Base-by-base conservation (phyloP, 2,329 filamentous ascomycete species). In the Exophiala lecanii-corni region DNA sequence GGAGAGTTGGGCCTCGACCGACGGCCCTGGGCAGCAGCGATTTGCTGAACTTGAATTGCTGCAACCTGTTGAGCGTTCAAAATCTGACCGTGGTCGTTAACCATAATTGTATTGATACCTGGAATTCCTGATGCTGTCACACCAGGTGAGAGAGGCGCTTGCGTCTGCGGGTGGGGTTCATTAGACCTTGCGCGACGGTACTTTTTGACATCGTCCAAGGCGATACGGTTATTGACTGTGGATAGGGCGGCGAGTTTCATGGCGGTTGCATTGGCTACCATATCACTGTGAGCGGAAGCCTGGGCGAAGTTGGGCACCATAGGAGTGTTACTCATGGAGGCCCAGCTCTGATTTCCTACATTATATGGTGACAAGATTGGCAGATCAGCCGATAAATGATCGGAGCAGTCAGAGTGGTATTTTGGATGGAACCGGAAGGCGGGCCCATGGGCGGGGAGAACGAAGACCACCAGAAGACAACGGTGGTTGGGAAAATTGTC, bases 191-290 rank as follows among this genome's bases (percentile, higher is more conserved):
- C 81, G 47, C 91, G 86, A 52, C 92, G 87, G 67, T 92, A 97
- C 69, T 97, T 97, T 60, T 89, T 87, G 50, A 94, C 91, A 63
- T 98, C 92, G 59, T 98, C 92, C 46, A 98, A 75, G 39, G 92
- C 89, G 59, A 98, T 95, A 31, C 92, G 86, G 65, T 97, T 98
- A 72, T 97, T 98, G 37, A 98, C 92, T 2, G 92, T 98, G 4
- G 91, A 97, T 34, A 98, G 74, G 13, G 92, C 92, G 34, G 92
- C 92, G 39, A 98, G 78, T 66, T 98, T 98, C 92, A 98, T 98
- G 16, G 92, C 92, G 12, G 92, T 97, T 18, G 92, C 92, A 62
- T 97, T 98, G 46, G 92, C 92, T 45, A 98, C 85, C 91, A 97
- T 97, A 60, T 98, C 92, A 12, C 89, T 89, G 63, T 96, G 89